These are phyloP conservation scores for Brassica nigra DNA, from an alignment of 345 rosid genomes.

Conservation along the genomic window DNA sequence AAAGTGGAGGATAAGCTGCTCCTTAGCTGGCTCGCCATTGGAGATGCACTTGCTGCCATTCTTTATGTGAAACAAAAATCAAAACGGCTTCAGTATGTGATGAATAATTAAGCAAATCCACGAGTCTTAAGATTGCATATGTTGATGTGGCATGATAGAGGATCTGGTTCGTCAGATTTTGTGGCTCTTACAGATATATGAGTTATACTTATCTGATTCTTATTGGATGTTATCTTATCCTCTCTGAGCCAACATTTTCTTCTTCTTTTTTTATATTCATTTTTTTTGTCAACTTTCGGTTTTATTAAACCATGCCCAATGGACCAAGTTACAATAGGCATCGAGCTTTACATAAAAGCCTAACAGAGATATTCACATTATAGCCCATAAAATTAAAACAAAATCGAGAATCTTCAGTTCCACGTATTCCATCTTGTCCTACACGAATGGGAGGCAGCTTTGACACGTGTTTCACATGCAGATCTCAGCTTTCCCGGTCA, in stretches of 20 bases:
- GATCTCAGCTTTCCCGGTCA: no score
- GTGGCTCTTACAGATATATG: slow-evolving; percentile 23
- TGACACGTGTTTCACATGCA: no score
- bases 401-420: no score
- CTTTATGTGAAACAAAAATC: neutral
- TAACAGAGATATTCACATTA: no score
- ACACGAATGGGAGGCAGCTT: no score
- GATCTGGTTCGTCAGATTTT: slow-evolving; percentile 29
- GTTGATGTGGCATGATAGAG: slow-evolving; percentile 38
- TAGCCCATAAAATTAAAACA: no score
- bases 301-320: no score
- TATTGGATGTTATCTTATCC: slow-evolving; percentile 46
- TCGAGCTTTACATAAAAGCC: no score
- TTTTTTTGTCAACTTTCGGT: no score
- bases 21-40: slow-evolving; percentile 88
- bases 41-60: slow-evolving; percentile 70
- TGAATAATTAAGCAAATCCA: slow-evolving; percentile 32
- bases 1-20: slow-evolving; percentile 73
- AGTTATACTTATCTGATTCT: slow-evolving; percentile 18
- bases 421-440: no score
- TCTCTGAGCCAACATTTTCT: neutral
- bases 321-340: no score
- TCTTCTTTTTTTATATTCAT: no score
- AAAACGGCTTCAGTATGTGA: slow-evolving; percentile 1
- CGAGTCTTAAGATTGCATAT: slow-evolving; percentile 30